Evolutionary conservation across 192 early-diverging fungal species (phyloP).

Genomic region (Dimargaris verticillata): DNA sequence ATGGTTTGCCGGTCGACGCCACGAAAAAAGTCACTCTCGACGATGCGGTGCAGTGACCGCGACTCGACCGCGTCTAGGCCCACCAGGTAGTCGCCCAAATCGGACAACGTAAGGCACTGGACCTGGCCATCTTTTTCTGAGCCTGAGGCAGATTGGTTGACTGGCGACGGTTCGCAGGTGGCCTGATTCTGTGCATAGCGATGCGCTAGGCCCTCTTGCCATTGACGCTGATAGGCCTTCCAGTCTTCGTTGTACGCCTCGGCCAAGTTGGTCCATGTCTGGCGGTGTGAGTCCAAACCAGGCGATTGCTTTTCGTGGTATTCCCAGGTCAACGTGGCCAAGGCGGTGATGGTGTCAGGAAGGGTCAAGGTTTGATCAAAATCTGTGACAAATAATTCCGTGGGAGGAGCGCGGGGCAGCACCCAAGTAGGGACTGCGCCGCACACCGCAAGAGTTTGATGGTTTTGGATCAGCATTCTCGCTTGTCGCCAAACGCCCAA

Average conservation of each 20-base stretch:
- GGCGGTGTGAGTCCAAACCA: background rate
- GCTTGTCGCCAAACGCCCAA: too few species aligned
- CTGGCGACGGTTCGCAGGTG: background rate
- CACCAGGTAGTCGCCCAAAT: constrained; percentile 17
- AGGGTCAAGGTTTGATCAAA: constrained; percentile 27
- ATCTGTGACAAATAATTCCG: constrained; percentile 8
- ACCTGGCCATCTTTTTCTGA: background rate
- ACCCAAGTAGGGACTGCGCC: background rate
- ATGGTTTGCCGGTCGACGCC: constrained; percentile 15
- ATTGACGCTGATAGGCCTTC: constrained; percentile 10
- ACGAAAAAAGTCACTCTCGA: constrained; percentile 13
- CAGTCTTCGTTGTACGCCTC: constrained; percentile 18
- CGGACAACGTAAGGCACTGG: background rate
- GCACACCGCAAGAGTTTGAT: too few species aligned
- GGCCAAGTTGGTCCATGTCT: constrained; percentile 13
- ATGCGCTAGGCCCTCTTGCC: background rate
- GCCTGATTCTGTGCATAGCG: background rate
- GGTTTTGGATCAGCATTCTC: too few species aligned
- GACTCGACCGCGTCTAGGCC: constrained; percentile 17
- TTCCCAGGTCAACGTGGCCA: constrained; percentile 13
- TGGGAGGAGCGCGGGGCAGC: background rate
- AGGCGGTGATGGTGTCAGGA: constrained; percentile 16
- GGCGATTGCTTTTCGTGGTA: constrained; percentile 13
- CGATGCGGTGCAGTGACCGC: constrained; percentile 17
- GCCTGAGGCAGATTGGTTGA: background rate